Base-by-base conservation (phyloP, 2,329 filamentous ascomycete genomes). In the Trichophyton benhamiae region DNA sequence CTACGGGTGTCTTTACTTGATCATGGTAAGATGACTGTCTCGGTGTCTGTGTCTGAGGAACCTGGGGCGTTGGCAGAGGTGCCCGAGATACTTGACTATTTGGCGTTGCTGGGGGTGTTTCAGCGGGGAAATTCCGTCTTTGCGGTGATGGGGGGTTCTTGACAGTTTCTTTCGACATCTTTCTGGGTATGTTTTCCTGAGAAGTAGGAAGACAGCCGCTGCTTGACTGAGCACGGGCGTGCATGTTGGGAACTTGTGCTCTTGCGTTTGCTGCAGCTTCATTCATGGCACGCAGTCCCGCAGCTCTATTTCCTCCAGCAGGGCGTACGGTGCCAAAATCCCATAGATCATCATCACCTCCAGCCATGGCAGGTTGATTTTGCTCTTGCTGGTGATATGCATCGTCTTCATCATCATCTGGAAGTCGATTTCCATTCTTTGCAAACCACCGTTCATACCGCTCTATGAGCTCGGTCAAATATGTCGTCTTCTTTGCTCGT, bases 251-350 rank as follows among this genome's bases (percentile, higher is more conserved):
- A 53, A 30, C 49, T 11, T 83, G 77, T 38, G 83, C 80, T 62
- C 91, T 82, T 17, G 87, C 83, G 71, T 96, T 96, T 17, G 88
- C 86, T 11, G 87, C 87, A 36, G 87, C 87, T 63, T 91, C 89
- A 66, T 89, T 91, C 85, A 96, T 84, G 0, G 85, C 79, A 66
- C 87, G 81, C 57, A 89, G 77, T 2, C 86, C 86, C 53, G 83
- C 70, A 33, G 80, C 81, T 63, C 85, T 84, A 30, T 83, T 81
- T 60, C 86, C 84, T 36, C 82, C 83, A n/a, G 87, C 85, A 4
- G 95, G 86, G 61, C 91, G 83, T 59, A 99, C 89, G 0, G 94
- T 99, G 49, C 94, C 94, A 77, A 99, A 99, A 73, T 99, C 94
- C 94, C 94, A 99, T 71, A 97, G 84, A 72, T 97, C 94, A 72